These are phyloP conservation scores for Irpex lacteus DNA, from an alignment of 1,284 basidiomycete species.

Conservation along the genomic window DNA sequence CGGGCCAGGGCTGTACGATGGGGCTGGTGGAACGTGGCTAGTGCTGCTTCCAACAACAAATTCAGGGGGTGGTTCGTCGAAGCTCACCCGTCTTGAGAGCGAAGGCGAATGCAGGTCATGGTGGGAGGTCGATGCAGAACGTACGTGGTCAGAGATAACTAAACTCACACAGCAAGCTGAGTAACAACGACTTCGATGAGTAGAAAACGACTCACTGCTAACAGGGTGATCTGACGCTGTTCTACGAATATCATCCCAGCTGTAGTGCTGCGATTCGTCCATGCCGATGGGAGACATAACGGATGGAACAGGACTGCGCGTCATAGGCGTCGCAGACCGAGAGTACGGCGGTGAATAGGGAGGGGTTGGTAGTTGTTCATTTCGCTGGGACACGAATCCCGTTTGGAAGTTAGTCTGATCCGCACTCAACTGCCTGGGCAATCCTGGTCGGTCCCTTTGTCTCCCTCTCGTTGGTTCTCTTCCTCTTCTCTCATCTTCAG, in stretches of 20 bases:
- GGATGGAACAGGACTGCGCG: conserved; percentile 21
- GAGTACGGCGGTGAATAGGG: conserved; percentile 32
- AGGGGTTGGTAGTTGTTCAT: conserved; percentile 22
- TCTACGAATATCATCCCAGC: conserved; percentile 20
- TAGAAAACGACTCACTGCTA: conserved; percentile 8
- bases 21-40: conserved; percentile 13
- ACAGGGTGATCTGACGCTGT: conserved; percentile 21
- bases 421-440: conserved; percentile 29
- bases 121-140: neutral
- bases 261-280: conserved; percentile 21
- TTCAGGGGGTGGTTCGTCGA: conserved; percentile 24
- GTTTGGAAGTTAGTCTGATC: conserved; percentile 32
- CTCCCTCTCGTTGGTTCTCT: conserved; percentile 12
- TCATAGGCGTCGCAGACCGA: conserved; percentile 19
- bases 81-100: conserved; percentile 28
- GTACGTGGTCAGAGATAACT: neutral
- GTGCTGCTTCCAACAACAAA: conserved; percentile 24
- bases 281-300: conserved; percentile 18
- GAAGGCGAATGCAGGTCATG: conserved; percentile 14
- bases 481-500: conserved; percentile 14
- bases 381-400: conserved; percentile 27
- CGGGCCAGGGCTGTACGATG: conserved; percentile 11
- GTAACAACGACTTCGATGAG: neutral
- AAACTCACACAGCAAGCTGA: neutral
- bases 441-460: conserved; percentile 7